phyloP scores from a whole-genome alignment of 768 basidiomycete genomes.

The Pisolithus orientalis region DNA sequence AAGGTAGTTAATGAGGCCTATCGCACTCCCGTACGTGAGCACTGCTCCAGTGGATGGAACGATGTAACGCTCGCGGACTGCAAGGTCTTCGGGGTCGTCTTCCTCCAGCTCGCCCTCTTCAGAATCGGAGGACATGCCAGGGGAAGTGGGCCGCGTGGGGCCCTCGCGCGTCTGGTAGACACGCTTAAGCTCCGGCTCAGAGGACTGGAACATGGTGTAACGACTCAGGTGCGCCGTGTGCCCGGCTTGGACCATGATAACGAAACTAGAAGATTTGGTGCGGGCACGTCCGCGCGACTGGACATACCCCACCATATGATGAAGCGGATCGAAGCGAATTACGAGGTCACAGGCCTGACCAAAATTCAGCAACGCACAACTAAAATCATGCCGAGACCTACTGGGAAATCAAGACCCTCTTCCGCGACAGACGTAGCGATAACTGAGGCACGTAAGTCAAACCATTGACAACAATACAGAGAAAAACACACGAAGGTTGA shows the following conservation, averaged over 20 bases:
- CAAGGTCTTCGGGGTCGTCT: conserved; percentile 51
- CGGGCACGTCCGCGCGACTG: conserved; percentile 87
- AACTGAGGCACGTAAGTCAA: conserved; percentile 33
- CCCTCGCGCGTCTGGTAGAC: conserved; percentile 52
- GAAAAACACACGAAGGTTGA: conserved; percentile 58
- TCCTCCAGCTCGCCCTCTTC: conserved; percentile 34
- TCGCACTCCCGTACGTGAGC: conserved; percentile 72
- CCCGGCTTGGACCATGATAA: conserved; percentile 72
- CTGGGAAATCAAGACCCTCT: conserved; percentile 88
- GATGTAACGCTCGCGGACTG: conserved; percentile 65
- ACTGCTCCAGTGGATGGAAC: conserved; percentile 69
- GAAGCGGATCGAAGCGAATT: conserved; percentile 75
- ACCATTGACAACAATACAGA: background rate
- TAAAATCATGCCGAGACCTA: conserved; percentile 25
- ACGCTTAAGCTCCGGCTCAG: conserved; percentile 58
- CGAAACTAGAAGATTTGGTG: conserved; percentile 66
- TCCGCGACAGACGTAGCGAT: conserved; percentile 86
- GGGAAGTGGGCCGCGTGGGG: conserved; percentile 24
- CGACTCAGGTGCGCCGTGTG: conserved; percentile 47
- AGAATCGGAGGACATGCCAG: conserved; percentile 19
- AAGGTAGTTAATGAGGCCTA: conserved; percentile 65
- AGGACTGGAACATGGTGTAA: conserved; percentile 52
- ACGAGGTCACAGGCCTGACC: conserved; percentile 81
- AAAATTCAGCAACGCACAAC: background rate
- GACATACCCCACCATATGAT: conserved; percentile 82